Base-by-base conservation (phyloP, 2,329 filamentous ascomycete species). In the Colletotrichum falcatum region DNA sequence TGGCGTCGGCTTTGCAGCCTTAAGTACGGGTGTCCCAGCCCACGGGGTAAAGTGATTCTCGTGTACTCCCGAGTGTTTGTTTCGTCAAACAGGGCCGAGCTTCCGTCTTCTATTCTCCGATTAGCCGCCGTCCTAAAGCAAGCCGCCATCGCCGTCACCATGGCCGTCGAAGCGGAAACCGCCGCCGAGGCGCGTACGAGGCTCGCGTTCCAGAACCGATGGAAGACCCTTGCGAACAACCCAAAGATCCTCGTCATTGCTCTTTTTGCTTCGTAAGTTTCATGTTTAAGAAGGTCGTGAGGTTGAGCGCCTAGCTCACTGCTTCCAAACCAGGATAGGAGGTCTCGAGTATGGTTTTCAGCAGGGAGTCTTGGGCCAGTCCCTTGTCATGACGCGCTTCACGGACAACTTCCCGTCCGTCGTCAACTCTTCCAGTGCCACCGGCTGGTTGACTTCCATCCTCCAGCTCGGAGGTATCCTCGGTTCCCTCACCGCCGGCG, bases 291-390 rank as follows among this genome's bases (percentile, higher is more conserved):
- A 9, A 30, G 8, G 2, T 28, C 16, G 16, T 3, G 7, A 51
- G 7, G 7, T 3, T 20, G 23, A 53, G 16, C 8, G 3, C 12
- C 23, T 8, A 20, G n/a, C 51, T 63, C 30, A 67, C 35, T 30
- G 20, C 11, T 26, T 16, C 3, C 5, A 26, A 20, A 18, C 56
- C 46, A 85, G 83, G n/a, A 82, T 86, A 28, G 84, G 84, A 68
- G 85, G 85, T 28, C 83, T 87, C 56, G 82, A 84, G 69, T 87
- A 86, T 81, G 85, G 85, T 63, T 87, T 86, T 74, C 85, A 88
- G 67, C 86, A 88, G 74, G 44, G 69, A 60, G 85, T 88, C 1
- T 78, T 88, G 3, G 85, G 85, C 39, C 84, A 87, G 73, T 85
- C 85, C 16, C 79, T 88, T 3, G 85, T 86, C 73, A 88, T 88